Evolutionary conservation across 345 rosid genomes (phyloP).

Genomic region (Laguncularia racemosa): DNA sequence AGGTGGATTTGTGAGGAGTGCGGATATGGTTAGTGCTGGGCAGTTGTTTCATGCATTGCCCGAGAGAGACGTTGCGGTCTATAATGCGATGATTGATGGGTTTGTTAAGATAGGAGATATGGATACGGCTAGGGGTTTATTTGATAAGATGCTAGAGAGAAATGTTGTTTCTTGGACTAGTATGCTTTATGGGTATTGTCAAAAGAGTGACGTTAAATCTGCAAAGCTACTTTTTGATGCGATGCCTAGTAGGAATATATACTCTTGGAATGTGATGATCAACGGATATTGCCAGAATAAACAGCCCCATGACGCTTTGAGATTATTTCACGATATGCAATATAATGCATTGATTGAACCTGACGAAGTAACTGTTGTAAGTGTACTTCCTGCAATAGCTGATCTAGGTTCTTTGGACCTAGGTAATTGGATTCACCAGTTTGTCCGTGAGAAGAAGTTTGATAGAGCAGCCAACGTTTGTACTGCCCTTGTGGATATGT

Average conservation of each 20-base stretch:
- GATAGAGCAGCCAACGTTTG: slow-evolving; percentile 42
- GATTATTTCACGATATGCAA: slow-evolving; percentile 58
- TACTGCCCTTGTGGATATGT: slow-evolving; percentile 76
- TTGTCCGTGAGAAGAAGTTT: slow-evolving; percentile 40
- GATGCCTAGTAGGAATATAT: slow-evolving; percentile 59
- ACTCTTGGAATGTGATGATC: slow-evolving; percentile 80
- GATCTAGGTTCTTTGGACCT: slow-evolving; percentile 60
- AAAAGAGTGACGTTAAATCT: slow-evolving; percentile 34
- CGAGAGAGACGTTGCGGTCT: slow-evolving; percentile 41
- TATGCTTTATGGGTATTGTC: slow-evolving; percentile 67
- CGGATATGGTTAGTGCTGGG: slow-evolving; percentile 39
- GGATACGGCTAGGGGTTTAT: slow-evolving; percentile 46
- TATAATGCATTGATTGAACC: slow-evolving; percentile 41
- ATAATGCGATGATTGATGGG: slow-evolving; percentile 61
- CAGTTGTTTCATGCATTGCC: slow-evolving; percentile 50
- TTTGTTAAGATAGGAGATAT: slow-evolving; percentile 59
- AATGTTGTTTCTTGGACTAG: slow-evolving; percentile 72
- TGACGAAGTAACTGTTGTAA: slow-evolving; percentile 55
- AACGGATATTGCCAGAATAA: slow-evolving; percentile 66
- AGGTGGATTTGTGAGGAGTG: slow-evolving; percentile 46
- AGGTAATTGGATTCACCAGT: slow-evolving; percentile 57
- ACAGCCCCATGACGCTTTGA: slow-evolving; percentile 57
- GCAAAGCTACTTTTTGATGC: slow-evolving; percentile 52
- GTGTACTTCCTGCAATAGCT: slow-evolving; percentile 72
- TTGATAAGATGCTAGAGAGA: slow-evolving; percentile 40